phyloP scores from a whole-genome alignment of 1,284 basidiomycete genomes.

The Ceratobasidium papillatum region DNA sequence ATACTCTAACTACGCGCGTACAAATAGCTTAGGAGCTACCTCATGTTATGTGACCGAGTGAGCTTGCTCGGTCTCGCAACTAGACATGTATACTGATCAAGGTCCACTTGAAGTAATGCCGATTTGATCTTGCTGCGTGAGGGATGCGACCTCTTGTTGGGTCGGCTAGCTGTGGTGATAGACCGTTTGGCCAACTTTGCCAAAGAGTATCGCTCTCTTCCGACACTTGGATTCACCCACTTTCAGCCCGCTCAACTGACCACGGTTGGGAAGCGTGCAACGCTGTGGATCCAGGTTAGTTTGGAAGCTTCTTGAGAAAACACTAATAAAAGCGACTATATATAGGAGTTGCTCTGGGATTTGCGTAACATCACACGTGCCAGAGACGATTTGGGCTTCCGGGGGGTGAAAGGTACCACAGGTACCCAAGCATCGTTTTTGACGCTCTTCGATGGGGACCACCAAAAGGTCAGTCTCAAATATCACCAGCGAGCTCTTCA shows the following conservation, averaged over 20 bases:
- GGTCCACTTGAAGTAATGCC: slow-evolving; percentile 72
- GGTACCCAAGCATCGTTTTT: slow-evolving; percentile 98
- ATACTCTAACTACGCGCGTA: background rate
- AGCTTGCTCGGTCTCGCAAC: slow-evolving; percentile 47
- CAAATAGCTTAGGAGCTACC: slow-evolving; percentile 85
- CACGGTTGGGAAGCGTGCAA: slow-evolving; percentile 99
- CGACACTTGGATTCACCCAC: slow-evolving; percentile 97
- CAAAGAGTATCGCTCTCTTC: slow-evolving; percentile 75
- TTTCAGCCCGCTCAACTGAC: slow-evolving; percentile 99
- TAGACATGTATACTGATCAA: background rate
- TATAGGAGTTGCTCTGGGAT: slow-evolving; percentile 94
- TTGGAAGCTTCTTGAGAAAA: background rate
- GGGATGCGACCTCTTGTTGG: slow-evolving; percentile 84
- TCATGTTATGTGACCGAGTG: slow-evolving; percentile 99
- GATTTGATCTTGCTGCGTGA: slow-evolving; percentile 96
- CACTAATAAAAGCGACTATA: slow-evolving; percentile 8
- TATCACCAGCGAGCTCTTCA: background rate
- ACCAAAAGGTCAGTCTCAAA: slow-evolving; percentile 72
- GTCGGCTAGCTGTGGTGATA: slow-evolving; percentile 90
- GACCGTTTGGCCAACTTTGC: slow-evolving; percentile 86
- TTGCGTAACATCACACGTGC: slow-evolving; percentile 92
- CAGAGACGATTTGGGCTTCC: slow-evolving; percentile 93
- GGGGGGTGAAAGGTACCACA: slow-evolving; percentile 98
- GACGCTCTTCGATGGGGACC: slow-evolving; percentile 93
- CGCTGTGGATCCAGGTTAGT: slow-evolving; percentile 90